These are phyloP conservation scores for Gossypium sturtianum DNA, from an alignment of 345 rosid genomes.

Conservation along the genomic window DNA sequence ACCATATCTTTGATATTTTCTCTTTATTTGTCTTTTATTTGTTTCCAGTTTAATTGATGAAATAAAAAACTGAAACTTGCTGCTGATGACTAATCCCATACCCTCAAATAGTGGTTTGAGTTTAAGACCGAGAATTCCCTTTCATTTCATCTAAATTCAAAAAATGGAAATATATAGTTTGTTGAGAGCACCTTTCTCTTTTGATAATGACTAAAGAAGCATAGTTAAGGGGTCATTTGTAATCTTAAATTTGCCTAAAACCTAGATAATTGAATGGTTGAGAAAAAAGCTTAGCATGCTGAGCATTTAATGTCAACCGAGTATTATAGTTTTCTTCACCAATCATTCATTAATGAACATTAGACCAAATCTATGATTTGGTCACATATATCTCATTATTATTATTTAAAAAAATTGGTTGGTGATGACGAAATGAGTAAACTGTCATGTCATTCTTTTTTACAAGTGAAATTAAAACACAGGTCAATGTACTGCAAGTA, in stretches of 20 bases:
- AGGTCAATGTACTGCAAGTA: no score
- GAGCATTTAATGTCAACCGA: background rate
- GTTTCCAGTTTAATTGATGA: background rate
- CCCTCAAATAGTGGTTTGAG: background rate
- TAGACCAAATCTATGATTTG: background rate
- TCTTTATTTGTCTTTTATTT: background rate
- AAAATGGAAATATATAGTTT: background rate
- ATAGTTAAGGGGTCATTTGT: background rate
- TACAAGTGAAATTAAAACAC: no score
- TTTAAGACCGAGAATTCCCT: no score
- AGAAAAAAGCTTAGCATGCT: background rate
- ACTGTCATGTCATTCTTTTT: no score
- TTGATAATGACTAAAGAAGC: background rate
- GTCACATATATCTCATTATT: background rate
- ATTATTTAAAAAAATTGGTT: background rate
- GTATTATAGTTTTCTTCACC: background rate
- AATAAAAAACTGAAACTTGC: background rate
- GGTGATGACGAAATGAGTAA: background rate
- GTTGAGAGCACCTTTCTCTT: background rate
- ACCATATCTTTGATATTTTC: background rate
- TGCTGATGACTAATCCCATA: background rate
- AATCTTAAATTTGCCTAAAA: background rate
- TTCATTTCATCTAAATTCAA: no score
- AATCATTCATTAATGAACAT: background rate
- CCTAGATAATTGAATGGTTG: background rate